Conservation (phyloP, 345 rosid genomes). For the Lepidium sativum region DNA sequence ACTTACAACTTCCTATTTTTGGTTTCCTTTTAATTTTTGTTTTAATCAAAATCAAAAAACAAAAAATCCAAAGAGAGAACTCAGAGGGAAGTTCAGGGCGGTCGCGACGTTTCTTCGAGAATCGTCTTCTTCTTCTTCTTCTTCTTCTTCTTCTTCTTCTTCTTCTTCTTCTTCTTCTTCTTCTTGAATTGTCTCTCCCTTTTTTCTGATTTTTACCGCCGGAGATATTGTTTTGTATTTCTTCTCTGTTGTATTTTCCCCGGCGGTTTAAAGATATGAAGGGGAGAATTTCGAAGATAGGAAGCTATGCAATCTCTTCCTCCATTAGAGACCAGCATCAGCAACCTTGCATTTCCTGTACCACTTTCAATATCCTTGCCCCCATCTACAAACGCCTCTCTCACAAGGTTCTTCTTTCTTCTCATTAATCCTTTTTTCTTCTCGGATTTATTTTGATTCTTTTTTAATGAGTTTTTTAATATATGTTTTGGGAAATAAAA, state of each 20-base stretch:
- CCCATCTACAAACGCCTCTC: constrained; percentile 83
- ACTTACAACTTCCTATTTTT: constrained; percentile 3
- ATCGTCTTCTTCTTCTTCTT: constrained; percentile 6
- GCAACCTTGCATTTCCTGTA: constrained; percentile 74
- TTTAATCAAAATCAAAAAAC: not conserved
- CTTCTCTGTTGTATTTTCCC: not conserved
- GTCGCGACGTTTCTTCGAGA: constrained; percentile 22
- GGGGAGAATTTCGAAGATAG: constrained; percentile 62
- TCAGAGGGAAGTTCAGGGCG: constrained; percentile 23
- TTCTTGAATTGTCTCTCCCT: too few relatives aligned
- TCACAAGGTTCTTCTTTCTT: constrained; percentile 27
- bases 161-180: too few relatives aligned
- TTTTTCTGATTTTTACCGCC: too few relatives aligned
- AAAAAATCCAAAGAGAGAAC: not conserved
- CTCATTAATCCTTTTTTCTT: not conserved
- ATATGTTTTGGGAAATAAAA: not conserved
- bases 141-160: too few relatives aligned
- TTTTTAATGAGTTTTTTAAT: not conserved
- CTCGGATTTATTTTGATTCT: not conserved
- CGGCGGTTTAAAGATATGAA: constrained; percentile 30
- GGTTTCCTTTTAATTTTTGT: too few relatives aligned
- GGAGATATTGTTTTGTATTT: constrained; percentile 1
- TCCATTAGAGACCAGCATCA: constrained; percentile 56
- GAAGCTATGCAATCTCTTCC: constrained; percentile 84
- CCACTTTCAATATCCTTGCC: constrained; percentile 82